A percentile compares a stretch with the other conserved stretches of the same genome.
phyloP scores from a whole-genome alignment of 1,284 basidiomycete species.

The Ganoderma lucidum region DNA sequence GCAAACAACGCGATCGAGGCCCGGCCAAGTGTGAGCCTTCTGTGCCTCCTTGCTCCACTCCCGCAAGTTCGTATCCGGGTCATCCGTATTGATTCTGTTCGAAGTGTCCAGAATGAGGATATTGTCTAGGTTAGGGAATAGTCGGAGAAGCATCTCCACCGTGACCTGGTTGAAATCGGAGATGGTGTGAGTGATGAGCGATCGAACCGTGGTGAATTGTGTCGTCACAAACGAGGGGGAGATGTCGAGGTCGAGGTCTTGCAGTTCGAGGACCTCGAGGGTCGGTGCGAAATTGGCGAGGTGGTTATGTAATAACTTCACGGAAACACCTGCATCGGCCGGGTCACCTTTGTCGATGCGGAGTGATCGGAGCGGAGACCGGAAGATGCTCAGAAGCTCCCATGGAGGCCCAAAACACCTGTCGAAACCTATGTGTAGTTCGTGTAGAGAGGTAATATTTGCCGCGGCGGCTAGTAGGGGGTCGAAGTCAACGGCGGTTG shows the following conservation, averaged over 20 bases:
- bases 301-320: background rate
- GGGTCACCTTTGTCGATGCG: background rate
- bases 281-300: background rate
- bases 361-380: background rate
- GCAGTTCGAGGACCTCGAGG: background rate
- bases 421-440: background rate
- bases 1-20: background rate
- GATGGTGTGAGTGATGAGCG: background rate
- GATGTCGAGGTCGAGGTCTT: constrained; percentile 2
- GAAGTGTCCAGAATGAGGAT: background rate
- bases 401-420: too few species aligned
- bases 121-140: background rate
- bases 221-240: background rate
- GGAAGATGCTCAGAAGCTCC: background rate
- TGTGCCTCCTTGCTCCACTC: background rate
- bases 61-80: background rate
- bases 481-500: background rate
- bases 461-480: background rate
- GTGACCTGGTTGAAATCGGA: background rate
- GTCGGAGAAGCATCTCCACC: background rate
- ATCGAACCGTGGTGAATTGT: background rate
- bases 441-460: background rate
- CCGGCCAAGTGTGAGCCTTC: background rate
- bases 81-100: background rate
- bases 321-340: background rate